phyloP scores from a whole-genome alignment of 2,329 filamentous ascomycete genomes.

The Fusarium buharicum region DNA sequence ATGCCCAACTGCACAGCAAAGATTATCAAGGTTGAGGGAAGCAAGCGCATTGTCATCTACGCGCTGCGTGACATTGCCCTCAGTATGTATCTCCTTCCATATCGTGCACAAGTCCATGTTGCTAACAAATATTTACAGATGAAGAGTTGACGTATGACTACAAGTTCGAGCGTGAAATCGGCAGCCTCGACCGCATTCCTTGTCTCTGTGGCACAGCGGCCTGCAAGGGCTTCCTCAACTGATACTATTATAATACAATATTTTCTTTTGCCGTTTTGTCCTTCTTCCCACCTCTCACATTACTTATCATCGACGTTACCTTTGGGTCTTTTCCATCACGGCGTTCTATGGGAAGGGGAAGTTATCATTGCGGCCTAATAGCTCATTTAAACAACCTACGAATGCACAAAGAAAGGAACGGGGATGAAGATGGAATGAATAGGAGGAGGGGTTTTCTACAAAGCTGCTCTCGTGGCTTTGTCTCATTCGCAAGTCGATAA shows the following conservation, averaged over 20 bases:
- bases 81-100: slow-evolving; percentile 70
- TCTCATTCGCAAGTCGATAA: slow-evolving; percentile 5
- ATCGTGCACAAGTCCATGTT: background rate
- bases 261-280: slow-evolving; percentile 17
- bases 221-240: slow-evolving; percentile 99
- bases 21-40: slow-evolving; percentile 98
- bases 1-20: slow-evolving; percentile 99
- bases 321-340: slow-evolving; percentile 22
- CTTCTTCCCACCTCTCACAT: slow-evolving; percentile 10
- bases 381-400: slow-evolving; percentile 19
- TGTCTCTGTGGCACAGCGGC: slow-evolving; percentile 95
- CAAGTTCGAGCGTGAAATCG: slow-evolving; percentile 98
- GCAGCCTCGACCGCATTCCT: slow-evolving; percentile 93
- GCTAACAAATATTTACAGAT: slow-evolving; percentile 65
- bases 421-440: too few species aligned
- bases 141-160: slow-evolving; percentile 99
- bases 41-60: slow-evolving; percentile 98
- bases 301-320: slow-evolving; percentile 9
- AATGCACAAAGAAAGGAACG: slow-evolving; percentile 7
- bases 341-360: slow-evolving; percentile 37
- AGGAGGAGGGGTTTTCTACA: slow-evolving; percentile 1
- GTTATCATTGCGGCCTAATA: slow-evolving; percentile 10
- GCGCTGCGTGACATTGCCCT: slow-evolving; percentile 92
- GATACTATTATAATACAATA: slow-evolving; percentile 49
- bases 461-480: slow-evolving; percentile 6